Percentiles rank a stretch among this genome's conserved stretches.
Conservation (phyloP, 2,329 filamentous ascomycete species). For the Beauveria sp. region DNA sequence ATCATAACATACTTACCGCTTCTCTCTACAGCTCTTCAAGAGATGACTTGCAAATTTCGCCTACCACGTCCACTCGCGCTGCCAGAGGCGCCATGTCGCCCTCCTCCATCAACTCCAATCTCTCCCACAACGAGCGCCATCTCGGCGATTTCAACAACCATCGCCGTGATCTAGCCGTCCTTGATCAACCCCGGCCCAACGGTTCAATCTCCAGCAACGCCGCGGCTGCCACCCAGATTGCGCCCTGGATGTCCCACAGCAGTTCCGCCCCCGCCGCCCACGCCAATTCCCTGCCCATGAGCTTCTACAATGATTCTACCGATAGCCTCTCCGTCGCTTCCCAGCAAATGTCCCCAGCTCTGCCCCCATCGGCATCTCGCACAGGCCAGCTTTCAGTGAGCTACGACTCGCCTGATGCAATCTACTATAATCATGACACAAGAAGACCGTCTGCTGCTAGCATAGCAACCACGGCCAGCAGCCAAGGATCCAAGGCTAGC, state of each 20-base stretch:
- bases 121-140: slow-evolving; percentile 40
- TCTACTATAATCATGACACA: slow-evolving; percentile 59
- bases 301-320: slow-evolving; percentile 69
- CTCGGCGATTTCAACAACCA: slow-evolving; percentile 60
- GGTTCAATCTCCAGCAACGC: slow-evolving; percentile 34
- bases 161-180: slow-evolving; percentile 61
- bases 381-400: slow-evolving; percentile 31
- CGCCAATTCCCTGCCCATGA: slow-evolving; percentile 39
- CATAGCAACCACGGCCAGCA: slow-evolving; percentile 70
- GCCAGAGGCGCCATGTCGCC: slow-evolving; percentile 34
- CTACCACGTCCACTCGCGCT: slow-evolving; percentile 36
- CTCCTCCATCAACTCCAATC: slow-evolving; percentile 23
- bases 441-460: slow-evolving; percentile 83
- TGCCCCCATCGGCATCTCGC: slow-evolving; percentile 39
- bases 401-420: slow-evolving; percentile 54
- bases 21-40: slow-evolving; percentile 16
- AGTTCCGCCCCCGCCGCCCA: slow-evolving; percentile 21
- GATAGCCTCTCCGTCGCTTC: slow-evolving; percentile 56
- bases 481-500: slow-evolving; percentile 71
- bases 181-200: slow-evolving; percentile 54
- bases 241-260: slow-evolving; percentile 50
- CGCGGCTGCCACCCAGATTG: slow-evolving; percentile 44
- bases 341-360: slow-evolving; percentile 66
- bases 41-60: slow-evolving; percentile 41
- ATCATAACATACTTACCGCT: not conserved